These are phyloP conservation scores for Pleurozium schreberi DNA, from an alignment of 225 moss, liverwort and hornwort species.

Conservation along the genomic window DNA sequence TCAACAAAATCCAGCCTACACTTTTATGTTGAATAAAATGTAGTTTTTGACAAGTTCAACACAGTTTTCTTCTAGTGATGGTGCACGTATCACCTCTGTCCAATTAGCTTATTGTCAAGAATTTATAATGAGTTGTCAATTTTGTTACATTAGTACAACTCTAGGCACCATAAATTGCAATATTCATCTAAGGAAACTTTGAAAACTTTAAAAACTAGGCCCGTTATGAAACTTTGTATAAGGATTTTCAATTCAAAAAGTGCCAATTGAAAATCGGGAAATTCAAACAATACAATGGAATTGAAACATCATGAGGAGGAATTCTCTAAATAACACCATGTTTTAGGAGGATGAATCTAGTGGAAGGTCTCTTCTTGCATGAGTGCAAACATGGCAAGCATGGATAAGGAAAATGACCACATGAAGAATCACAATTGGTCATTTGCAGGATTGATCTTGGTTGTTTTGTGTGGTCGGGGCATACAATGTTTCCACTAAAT, in stretches of 20 bases:
- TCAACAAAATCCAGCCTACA: too few relatives aligned
- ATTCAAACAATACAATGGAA: not conserved
- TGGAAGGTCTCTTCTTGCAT: not conserved
- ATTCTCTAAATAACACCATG: not conserved
- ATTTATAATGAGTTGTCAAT: not conserved
- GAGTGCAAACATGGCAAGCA: not conserved
- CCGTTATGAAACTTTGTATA: too few relatives aligned
- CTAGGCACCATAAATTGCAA: fast-evolving
- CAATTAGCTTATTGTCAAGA: not conserved
- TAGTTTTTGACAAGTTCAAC: too few relatives aligned
- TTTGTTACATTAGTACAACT: not conserved
- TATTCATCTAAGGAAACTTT: not conserved
- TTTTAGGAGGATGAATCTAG: not conserved
- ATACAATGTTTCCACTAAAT: fast-evolving
- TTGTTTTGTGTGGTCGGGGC: fast-evolving
- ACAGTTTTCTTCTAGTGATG: too few relatives aligned
- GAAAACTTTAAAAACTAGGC: fast-evolving
- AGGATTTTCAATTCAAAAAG: not conserved
- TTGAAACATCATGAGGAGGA: not conserved
- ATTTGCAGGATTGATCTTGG: not conserved
- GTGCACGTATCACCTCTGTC: not conserved
- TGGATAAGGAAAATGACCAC: not conserved
- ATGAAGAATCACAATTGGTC: not conserved
- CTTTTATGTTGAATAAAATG: too few relatives aligned
- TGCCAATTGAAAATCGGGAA: not conserved